Conservation (phyloP, 78 protist species). For the Protostelium mycophagum region DNA sequence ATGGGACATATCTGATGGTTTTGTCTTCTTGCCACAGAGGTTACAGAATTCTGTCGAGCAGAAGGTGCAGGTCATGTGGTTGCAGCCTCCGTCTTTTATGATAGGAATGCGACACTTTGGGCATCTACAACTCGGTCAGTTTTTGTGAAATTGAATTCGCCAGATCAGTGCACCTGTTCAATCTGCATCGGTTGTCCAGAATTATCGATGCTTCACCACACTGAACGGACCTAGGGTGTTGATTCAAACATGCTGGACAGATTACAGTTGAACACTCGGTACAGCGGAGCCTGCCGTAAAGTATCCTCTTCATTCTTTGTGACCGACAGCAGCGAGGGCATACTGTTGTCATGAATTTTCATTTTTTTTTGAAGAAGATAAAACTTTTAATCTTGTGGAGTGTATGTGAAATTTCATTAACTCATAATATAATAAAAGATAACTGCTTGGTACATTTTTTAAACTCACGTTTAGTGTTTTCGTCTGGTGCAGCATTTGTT, state of each 20-base stretch:
- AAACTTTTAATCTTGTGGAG: no score
- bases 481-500: no score
- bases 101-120: not conserved
- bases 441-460: no score
- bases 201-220: not conserved
- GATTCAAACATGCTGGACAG: not conserved
- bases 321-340: not conserved
- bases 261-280: not conserved
- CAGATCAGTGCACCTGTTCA: not conserved
- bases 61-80: not conserved
- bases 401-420: no score
- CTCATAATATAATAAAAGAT: no score
- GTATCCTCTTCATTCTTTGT: not conserved
- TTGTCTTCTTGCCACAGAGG: not conserved
- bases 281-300: not conserved
- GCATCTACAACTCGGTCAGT: no score
- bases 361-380: no score
- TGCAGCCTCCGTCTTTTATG: not conserved
- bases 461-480: no score
- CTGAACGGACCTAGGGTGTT: not conserved
- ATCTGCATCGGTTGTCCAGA: not conserved
- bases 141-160: no score
- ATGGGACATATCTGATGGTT: not conserved
- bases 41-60: not conserved
- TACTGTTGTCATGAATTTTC: no score